Base-by-base conservation (phyloP, 2,329 filamentous ascomycete species). In the Cordyceps fumosorosea region DNA sequence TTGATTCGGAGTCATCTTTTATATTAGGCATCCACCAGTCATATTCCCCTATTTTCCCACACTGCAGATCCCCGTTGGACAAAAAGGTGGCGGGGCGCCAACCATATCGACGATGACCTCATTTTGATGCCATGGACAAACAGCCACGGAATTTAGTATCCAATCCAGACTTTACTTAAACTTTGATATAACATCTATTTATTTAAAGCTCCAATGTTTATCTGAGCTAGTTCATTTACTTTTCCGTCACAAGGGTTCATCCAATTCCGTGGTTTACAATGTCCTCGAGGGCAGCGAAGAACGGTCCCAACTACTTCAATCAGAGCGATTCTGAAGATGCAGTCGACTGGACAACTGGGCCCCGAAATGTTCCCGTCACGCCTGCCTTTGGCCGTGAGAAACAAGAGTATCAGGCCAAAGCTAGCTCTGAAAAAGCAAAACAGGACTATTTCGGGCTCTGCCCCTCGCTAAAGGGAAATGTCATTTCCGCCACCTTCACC, bases 401-500 rank as follows among this genome's bases (percentile, higher is more conserved):
- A 8, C 34, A 22, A 14, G 37, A 40, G 4, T 3, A 14, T n/a
- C 14, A 40, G 3, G 29, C 14, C 1, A 45, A 48, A 37, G 1
- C 5, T 7, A 45, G 37, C 10, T 18, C 44, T 44, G 44, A 29
- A 2, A 3, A 32, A 18, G 20, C 12, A 16, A n/a, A n/a, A 1
- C n/a, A 56, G 8, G 53, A 45, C 26, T 62, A 62, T 26, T 62
- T 62, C 42, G 60, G 54, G 1, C 6, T 22, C 2, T 11, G 37
- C 20, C 54, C 22, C 24, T 20, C 47, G 11, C 14, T 87, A 51
- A 85, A 79, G 64, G 85, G 85, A 18, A 86, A 85, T 71, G 81
- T 88, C 67, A 87, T 88, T 67, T 88, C 85, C 2, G 84, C 82
- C 26, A 87, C 84, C 14, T 88, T 87, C 68, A 86, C 82, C 63